Conservation (phyloP, 768 basidiomycete genomes). For the Jaapia argillacea region DNA sequence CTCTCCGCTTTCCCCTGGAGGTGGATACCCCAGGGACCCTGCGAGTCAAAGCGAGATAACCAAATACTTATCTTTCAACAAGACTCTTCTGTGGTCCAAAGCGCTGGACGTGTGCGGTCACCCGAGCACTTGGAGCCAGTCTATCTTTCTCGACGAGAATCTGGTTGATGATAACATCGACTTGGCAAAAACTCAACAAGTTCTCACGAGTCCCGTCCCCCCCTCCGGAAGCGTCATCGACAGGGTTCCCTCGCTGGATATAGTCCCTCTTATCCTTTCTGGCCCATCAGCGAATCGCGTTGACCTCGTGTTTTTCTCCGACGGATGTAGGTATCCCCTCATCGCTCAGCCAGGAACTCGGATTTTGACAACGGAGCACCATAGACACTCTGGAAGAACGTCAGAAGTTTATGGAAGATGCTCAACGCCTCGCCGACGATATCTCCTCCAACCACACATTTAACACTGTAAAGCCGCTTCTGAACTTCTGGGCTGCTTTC, state of each 20-base stretch:
- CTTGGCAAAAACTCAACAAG: not conserved
- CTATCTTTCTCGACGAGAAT: not conserved
- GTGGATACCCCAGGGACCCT: not conserved
- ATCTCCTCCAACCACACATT: slow-evolving; percentile 70
- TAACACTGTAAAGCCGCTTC: slow-evolving; percentile 59
- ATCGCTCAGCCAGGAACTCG: not conserved
- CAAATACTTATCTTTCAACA: not conserved
- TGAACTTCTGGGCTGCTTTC: slow-evolving; percentile 80
- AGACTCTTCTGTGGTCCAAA: not conserved
- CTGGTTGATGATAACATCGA: not conserved
- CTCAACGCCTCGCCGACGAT: slow-evolving; percentile 54
- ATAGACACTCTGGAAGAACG: slow-evolving; percentile 48
- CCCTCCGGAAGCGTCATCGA: not conserved
- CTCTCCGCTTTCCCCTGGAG: not conserved
- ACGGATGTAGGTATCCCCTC: slow-evolving; percentile 50
- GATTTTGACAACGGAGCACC: too few relatives aligned
- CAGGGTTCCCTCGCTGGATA: slow-evolving; percentile 34
- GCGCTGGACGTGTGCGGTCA: not conserved
- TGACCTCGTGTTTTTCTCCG: slow-evolving; percentile 68
- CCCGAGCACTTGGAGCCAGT: not conserved
- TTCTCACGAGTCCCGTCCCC: not conserved
- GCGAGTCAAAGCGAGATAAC: not conserved
- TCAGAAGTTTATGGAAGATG: slow-evolving; percentile 57
- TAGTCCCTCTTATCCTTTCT: slow-evolving; percentile 48
- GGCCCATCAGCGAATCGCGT: slow-evolving; percentile 58